Evolutionary conservation across 164 flowering plant species (phyloP).

Genomic region (Cinnamomum chago): DNA sequence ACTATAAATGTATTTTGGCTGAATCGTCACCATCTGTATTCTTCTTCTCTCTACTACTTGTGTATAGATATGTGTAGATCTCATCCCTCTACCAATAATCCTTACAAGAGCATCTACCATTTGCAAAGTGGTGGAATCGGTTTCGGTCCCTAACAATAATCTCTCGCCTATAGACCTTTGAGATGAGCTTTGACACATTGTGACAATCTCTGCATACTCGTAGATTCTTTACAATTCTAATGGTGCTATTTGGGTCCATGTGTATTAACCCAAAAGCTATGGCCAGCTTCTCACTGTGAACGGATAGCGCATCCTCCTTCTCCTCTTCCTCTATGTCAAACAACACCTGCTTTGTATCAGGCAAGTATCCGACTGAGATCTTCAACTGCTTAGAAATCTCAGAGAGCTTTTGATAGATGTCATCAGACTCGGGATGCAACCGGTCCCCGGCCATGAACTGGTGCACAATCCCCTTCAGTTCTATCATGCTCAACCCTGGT

Average conservation of each 20-base stretch:
- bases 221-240: constrained; percentile 26
- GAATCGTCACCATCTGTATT: too few species aligned
- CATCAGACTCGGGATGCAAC: constrained; percentile 19
- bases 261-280: constrained; percentile 27
- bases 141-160: constrained; percentile 52
- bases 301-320: constrained; percentile 22
- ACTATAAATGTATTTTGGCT: too few species aligned
- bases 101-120: constrained; percentile 50
- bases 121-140: constrained; percentile 51
- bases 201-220: constrained; percentile 26
- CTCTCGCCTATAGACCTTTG: constrained; percentile 32
- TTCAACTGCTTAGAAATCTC: constrained; percentile 23
- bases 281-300: constrained; percentile 37
- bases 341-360: constrained; percentile 26
- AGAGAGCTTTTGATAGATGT: constrained; percentile 18
- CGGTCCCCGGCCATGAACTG: constrained; percentile 23
- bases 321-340: constrained; percentile 32
- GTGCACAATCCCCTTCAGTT: constrained; percentile 27
- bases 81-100: constrained; percentile 40
- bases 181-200: constrained; percentile 30
- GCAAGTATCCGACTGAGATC: constrained; percentile 19
- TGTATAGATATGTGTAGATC: neutral
- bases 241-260: neutral
- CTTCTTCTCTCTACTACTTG: too few species aligned
- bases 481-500: constrained; percentile 32